Percentiles rank a stretch among this genome's conserved stretches.
phyloP scores from a whole-genome alignment of 225 moss, liverwort and hornwort species.

The Pleurozium schreberi region DNA sequence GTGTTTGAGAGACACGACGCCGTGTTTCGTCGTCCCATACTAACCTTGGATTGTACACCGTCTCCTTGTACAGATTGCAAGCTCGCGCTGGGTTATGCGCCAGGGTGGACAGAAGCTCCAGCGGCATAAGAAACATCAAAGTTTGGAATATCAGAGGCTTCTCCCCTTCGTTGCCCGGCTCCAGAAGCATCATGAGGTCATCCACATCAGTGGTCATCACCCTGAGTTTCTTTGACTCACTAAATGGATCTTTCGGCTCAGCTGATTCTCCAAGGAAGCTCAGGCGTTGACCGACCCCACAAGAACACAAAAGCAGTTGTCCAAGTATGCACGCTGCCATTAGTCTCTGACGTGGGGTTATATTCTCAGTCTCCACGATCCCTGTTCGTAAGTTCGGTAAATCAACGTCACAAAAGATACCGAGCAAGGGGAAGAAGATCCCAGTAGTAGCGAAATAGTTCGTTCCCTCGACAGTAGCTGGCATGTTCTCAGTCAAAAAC shows the following conservation, averaged over 20 bases:
- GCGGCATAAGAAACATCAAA: conserved; percentile 62
- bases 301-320: conserved; percentile 72
- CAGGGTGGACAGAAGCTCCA: conserved; percentile 76
- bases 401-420: conserved; percentile 60
- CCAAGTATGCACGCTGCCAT: conserved; percentile 76
- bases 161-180: conserved; percentile 39
- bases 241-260: conserved; percentile 42
- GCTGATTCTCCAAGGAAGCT: conserved; percentile 63
- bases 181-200: conserved; percentile 72
- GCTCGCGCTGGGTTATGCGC: conserved; percentile 74
- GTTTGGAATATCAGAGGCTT: conserved; percentile 74
- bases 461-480: conserved; percentile 58
- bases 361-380: conserved; percentile 16
- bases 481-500: conserved; percentile 62
- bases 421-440: conserved; percentile 63
- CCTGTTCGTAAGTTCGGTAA: conserved; percentile 54
- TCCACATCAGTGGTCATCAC: conserved; percentile 81
- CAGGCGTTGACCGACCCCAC: conserved; percentile 68
- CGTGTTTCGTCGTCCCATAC: conserved; percentile 90
- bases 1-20: conserved; percentile 28
- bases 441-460: conserved; percentile 61
- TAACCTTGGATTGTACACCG: conserved; percentile 62
- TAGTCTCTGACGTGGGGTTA: conserved; percentile 26
- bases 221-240: conserved; percentile 30
- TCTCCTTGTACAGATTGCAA: conserved; percentile 59